Conservation (phyloP, 805 yeast genomes). For the Kuraishia ogatae region DNA sequence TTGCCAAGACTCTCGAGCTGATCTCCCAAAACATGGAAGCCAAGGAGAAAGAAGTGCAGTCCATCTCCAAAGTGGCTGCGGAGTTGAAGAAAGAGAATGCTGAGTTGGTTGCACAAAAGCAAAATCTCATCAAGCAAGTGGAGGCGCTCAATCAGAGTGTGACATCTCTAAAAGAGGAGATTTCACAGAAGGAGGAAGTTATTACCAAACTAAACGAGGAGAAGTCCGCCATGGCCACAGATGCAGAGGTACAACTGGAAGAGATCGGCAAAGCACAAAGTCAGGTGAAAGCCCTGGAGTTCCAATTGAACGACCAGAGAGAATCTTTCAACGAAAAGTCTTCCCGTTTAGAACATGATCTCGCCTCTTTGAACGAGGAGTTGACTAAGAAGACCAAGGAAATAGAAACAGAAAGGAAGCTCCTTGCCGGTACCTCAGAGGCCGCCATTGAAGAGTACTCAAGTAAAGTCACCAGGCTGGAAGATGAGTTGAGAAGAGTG, state of each 20-base stretch:
- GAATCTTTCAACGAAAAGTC: constrained; percentile 12
- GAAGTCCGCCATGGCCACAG: constrained; percentile 3
- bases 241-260: constrained; percentile 13
- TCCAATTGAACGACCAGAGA: constrained; percentile 14
- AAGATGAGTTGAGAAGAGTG: constrained; percentile 18
- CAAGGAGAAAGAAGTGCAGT: constrained; percentile 10
- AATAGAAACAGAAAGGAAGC: constrained; percentile 41
- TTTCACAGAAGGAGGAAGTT: neutral
- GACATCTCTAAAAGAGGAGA: neutral
- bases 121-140: neutral
- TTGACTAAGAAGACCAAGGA: constrained; percentile 30
- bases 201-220: neutral
- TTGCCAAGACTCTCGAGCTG: constrained; percentile 21
- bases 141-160: neutral
- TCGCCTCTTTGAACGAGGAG: constrained; percentile 21
- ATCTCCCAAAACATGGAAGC: constrained; percentile 24
- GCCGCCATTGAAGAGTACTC: constrained; percentile 39
- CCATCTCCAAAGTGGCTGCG: constrained; percentile 3
- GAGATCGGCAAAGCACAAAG: constrained; percentile 9
- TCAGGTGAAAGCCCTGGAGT: constrained; percentile 7
- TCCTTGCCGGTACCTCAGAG: constrained; percentile 40
- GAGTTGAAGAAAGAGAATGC: neutral
- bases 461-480: constrained; percentile 34
- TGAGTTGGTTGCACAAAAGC: neutral
- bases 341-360: constrained; percentile 18